Conservation (phyloP, 257 asterid species). For the Solanum chmielewskii region DNA sequence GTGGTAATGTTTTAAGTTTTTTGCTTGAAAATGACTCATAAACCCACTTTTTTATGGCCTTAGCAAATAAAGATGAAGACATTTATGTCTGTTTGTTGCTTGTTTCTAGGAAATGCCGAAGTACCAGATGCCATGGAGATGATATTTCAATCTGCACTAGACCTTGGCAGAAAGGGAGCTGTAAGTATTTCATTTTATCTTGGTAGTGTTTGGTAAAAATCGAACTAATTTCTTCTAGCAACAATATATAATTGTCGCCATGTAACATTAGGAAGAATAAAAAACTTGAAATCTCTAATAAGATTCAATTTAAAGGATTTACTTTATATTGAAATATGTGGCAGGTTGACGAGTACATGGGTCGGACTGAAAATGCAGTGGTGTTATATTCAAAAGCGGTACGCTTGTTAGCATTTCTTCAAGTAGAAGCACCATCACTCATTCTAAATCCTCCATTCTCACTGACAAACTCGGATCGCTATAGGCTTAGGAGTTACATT, state of each 20-base stretch:
- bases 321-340: not conserved
- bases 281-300: not conserved
- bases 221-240: not conserved
- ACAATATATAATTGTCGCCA: not conserved
- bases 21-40: not conserved
- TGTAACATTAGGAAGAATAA: not conserved
- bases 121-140: conserved; percentile 93
- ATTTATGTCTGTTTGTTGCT: not conserved
- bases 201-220: not conserved
- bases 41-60: not conserved
- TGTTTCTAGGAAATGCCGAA: conserved; percentile 50
- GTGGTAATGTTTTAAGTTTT: not conserved
- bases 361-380: conserved; percentile 39
- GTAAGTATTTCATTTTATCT: conserved; percentile 31
- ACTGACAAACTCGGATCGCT: conserved; percentile 60
- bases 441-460: conserved; percentile 75
- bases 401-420: conserved; percentile 35
- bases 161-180: conserved; percentile 60
- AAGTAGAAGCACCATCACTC: conserved; percentile 68
- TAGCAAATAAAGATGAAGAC: not conserved
- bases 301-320: not conserved
- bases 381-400: conserved; percentile 56
- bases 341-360: conserved; percentile 82
- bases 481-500: conserved; percentile 52
- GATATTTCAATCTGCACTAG: conserved; percentile 75